Evolutionary conservation across 176 grass and related monocot species (phyloP).

Genomic region (Bothriochloa decipiens): DNA sequence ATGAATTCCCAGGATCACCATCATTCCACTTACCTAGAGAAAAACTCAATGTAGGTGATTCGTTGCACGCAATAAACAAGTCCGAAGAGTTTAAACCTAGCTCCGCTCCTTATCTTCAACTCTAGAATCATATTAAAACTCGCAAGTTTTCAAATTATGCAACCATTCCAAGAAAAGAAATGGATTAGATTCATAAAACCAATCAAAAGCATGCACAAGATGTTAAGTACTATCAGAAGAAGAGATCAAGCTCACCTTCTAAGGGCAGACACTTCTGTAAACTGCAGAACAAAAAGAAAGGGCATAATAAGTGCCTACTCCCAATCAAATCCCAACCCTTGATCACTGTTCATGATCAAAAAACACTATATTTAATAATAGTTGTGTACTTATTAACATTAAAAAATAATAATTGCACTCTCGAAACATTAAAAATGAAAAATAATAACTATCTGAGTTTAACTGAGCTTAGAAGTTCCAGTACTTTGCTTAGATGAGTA

Average conservation of each 20-base stretch:
- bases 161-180: conserved; percentile 44
- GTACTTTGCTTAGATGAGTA: conserved; percentile 15
- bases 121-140: conserved; percentile 62
- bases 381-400: conserved; percentile 13
- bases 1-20: conserved; percentile 9
- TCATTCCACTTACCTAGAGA: conserved; percentile 31
- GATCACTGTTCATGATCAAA: conserved; percentile 13
- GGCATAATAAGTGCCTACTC: conserved; percentile 17
- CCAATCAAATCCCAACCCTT: conserved; percentile 32
- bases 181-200: conserved; percentile 39
- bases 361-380: neutral
- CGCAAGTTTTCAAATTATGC: conserved; percentile 53
- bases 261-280: conserved; percentile 25
- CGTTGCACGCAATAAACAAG: conserved; percentile 27
- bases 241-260: conserved; percentile 44
- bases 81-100: conserved; percentile 31
- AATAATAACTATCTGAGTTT: conserved; percentile 25
- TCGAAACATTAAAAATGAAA: neutral
- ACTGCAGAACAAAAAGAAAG: conserved; percentile 39
- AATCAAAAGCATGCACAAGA: conserved; percentile 10
- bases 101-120: conserved; percentile 44
- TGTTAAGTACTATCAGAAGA: conserved; percentile 3
- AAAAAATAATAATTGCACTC: neutral
- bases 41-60: conserved; percentile 11
- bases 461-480: conserved; percentile 21